Evolutionary conservation across 192 early-diverging fungal genomes (phyloP), one percentile per base, ranked within the genome.

Genomic region (Dissophora ornata): DNA sequence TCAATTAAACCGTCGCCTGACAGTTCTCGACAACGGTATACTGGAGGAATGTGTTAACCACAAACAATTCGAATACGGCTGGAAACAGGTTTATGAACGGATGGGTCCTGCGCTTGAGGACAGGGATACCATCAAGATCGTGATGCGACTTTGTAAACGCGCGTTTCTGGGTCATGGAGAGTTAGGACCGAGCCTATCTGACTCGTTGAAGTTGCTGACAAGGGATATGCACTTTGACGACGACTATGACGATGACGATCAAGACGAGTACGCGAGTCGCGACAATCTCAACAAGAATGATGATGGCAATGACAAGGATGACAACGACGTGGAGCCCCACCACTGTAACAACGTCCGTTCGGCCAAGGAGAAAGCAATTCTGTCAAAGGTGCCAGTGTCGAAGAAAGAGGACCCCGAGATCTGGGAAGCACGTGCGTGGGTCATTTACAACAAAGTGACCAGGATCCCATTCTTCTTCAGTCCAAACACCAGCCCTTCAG

Each of bases 351-450:
- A n/a, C n/a, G n/a, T n/a, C n/a, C n/a, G n/a, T n/a, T n/a, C n/a
- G n/a, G n/a, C n/a, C n/a, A n/a, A n/a, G n/a, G n/a, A n/a, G n/a
- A n/a, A n/a, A n/a, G n/a, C n/a, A n/a, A n/a, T n/a, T n/a, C n/a
- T n/a, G n/a, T n/a, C n/a, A n/a, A n/a, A n/a, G n/a, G n/a, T n/a
- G n/a, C n/a, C n/a, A n/a, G n/a, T n/a, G n/a, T n/a, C n/a, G n/a
- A n/a, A n/a, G n/a, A n/a, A n/a, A n/a, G n/a, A 25, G 18, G 71
- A 67, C 6, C 46, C 59, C 9, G 73, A 60, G 45, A 32, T 77
- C 7, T 77, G 73, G 73, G 73, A 77, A 30, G 73, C 58, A 4
- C 73, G 73, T 16, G 73, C 64, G 12, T 77, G 73, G 73, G 73
- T 47, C 28, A 47, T 77, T 21, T 77, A 77, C 40, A 77, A 77